These are phyloP conservation scores for Claviceps pusilla DNA, from an alignment of 2,329 filamentous ascomycete species.

Conservation along the genomic window DNA sequence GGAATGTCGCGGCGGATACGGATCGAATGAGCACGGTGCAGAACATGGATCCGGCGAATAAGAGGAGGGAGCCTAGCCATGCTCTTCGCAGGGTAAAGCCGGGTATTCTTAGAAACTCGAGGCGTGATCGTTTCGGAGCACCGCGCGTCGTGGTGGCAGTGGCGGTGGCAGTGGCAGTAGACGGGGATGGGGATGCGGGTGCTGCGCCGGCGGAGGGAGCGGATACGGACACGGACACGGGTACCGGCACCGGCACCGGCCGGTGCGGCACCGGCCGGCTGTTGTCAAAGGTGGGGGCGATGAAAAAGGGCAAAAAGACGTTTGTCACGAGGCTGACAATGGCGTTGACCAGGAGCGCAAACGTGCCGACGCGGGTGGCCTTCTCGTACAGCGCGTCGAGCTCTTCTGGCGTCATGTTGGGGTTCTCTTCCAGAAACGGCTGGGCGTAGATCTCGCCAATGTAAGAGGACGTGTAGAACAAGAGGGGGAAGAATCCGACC, in stretches of 20 bases:
- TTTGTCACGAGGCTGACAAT: slow-evolving; percentile 71
- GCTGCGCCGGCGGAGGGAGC: slow-evolving; percentile 14
- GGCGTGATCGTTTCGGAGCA: slow-evolving; percentile 25
- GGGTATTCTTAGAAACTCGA: slow-evolving; percentile 57
- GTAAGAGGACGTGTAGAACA: slow-evolving; percentile 92
- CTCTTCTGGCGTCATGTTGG: slow-evolving; percentile 59
- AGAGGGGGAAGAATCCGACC: slow-evolving; percentile 90
- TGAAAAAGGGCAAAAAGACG: slow-evolving; percentile 69
- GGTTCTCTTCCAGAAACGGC: slow-evolving; percentile 61
- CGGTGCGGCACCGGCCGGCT: too few species aligned
- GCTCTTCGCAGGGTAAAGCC: slow-evolving; percentile 75
- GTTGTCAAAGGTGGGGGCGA: slow-evolving; percentile 62
- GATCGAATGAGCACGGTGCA: slow-evolving; percentile 65
- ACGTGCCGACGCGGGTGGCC: slow-evolving; percentile 74
- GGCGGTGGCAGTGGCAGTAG: not conserved
- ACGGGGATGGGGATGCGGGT: not conserved
- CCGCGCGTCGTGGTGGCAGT: not conserved
- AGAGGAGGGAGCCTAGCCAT: slow-evolving; percentile 73
- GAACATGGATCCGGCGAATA: slow-evolving; percentile 71
- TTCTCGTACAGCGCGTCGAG: slow-evolving; percentile 69
- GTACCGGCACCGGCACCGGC: too few species aligned
- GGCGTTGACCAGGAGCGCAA: slow-evolving; percentile 78
- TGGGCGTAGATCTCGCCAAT: slow-evolving; percentile 87
- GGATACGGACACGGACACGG: too few species aligned
- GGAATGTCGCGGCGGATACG: slow-evolving; percentile 54